Evolutionary conservation across 2,329 filamentous ascomycete species (phyloP), one percentile per base, ranked within the genome.

Genomic region (Pleochaeta shiraiana): DNA sequence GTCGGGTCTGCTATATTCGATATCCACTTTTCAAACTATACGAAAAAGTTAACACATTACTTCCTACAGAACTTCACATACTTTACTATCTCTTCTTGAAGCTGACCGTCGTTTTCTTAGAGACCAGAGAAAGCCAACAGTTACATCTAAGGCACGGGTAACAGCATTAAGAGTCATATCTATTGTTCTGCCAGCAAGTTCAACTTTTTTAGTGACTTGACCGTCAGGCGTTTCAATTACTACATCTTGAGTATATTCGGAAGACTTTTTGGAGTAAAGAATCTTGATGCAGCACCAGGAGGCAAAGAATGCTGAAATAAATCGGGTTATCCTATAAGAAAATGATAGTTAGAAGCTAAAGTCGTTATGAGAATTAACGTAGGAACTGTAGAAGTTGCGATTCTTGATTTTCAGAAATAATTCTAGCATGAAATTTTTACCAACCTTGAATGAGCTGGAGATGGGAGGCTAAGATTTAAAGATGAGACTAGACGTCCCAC

Each of bases 161-260:
- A 82, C 77, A 12, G 87, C 83, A 71, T 93, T 92, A n/a, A 95
- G 77, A 0, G 88, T 92, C 34, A 95, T 77, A 72, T 95, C 89
- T 66, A 95, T 79, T 1, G 89, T 92, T 69, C 85, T 83, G 55
- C 89, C 89, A 12, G 85, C 87, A 53, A 73, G 70, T 16, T 70
- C 70, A 53, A 69, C 69, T 64, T 70, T 68, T 65, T 71, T 67
- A n/a, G 67, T 67, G 21, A 71, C 66, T 16, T 68, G 67, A 68
- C 66, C 69, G 12, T 64, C 66, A 14, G 65, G 45, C 21, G 68
- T 70, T 59, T 73, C 72, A 59, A 69, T 67, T 30, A 73, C 68
- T 2, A 74, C 69, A 14, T 72, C 74, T 60, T 79, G 76, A 4
- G 76, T 74, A 67, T 78, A 73, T 16, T 68, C 69, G 16, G 70